A percentile compares a stretch with the other conserved stretches of the same genome.
These are phyloP conservation scores for Aspergillus texensis DNA, from an alignment of 2,329 filamentous ascomycete species.

Conservation along the genomic window DNA sequence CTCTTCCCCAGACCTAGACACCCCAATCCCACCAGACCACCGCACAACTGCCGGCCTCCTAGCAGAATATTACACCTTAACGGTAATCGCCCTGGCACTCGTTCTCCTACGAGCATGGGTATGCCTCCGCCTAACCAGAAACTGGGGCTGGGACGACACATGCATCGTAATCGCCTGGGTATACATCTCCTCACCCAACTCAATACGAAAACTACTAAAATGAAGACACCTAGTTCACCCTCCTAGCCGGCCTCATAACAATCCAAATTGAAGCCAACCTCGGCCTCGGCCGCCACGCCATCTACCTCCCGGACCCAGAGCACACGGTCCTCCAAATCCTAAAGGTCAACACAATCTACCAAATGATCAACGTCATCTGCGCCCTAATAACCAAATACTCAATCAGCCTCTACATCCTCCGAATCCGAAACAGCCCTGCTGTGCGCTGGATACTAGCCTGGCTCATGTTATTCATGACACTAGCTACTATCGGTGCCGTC, in stretches of 20 bases:
- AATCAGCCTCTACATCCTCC: neutral
- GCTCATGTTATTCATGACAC: neutral
- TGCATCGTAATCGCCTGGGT: neutral
- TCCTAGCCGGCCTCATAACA: neutral
- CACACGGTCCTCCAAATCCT: neutral
- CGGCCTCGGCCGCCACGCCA: neutral
- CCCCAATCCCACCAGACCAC: neutral
- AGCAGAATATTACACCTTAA: neutral
- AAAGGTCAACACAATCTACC: neutral
- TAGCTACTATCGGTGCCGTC: neutral
- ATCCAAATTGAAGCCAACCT: neutral
- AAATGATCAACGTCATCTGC: neutral
- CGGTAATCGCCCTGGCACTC: neutral
- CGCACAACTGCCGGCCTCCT: neutral
- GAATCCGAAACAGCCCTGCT: neutral
- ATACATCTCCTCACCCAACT: neutral
- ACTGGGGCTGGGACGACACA: neutral
- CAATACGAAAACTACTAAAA: neutral
- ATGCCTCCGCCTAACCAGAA: neutral
- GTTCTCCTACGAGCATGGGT: neutral
- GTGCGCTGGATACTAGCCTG: neutral
- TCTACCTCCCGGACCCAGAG: neutral
- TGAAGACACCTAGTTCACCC: neutral
- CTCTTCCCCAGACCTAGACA: neutral
- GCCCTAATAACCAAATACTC: neutral